Evolutionary conservation across 306 rosid species (phyloP), one percentile per base, ranked within the genome.

Genomic region (Castanea crenata): DNA sequence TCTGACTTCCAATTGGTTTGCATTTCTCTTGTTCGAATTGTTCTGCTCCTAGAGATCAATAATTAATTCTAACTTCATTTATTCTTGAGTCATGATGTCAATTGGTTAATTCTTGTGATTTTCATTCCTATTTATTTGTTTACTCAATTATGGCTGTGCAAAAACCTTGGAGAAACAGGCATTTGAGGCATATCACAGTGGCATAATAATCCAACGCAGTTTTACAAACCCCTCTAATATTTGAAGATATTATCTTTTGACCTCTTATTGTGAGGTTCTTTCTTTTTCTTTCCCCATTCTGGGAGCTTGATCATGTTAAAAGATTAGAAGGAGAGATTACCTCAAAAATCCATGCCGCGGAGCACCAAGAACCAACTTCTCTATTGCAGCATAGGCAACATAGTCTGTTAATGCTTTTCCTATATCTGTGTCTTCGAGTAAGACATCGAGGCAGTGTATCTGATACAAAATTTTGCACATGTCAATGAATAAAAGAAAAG

Each of bases 381-480:
- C 96, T 25, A 96, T 91, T 20, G 98, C 99, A 78, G 93, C 92
- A 56, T 86, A 79, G 20, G 96, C 87, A 79, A 79, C 85, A 81
- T 91, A 96, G 76, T 96, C 98, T 11, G 91, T 88, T 54, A 96
- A 72, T 49, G 92, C 96, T 85, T 88, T 93, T 21, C 78, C 91
- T 25, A 91, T 71, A 80, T 96, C 99, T 3, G 83, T 72, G 86
- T 91, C 98, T 84, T 96, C 96, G 34, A 96, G 90, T 64, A 91
- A 75, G 78, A 96, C 84, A 79, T 96, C 99, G 41, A 93, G 91
- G 82, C 98, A 91, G 38, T 86, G 88, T 82, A 96, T 90, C 99
- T 96, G 83, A 69, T 4, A 44, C 62, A 76, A 27, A 64, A 23
- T 61, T 27, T 31, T 20, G 62, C 69, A 64, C 6, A 3, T 11